phyloP scores from a whole-genome alignment of 345 rosid species.

The Gossypium arboreum region DNA sequence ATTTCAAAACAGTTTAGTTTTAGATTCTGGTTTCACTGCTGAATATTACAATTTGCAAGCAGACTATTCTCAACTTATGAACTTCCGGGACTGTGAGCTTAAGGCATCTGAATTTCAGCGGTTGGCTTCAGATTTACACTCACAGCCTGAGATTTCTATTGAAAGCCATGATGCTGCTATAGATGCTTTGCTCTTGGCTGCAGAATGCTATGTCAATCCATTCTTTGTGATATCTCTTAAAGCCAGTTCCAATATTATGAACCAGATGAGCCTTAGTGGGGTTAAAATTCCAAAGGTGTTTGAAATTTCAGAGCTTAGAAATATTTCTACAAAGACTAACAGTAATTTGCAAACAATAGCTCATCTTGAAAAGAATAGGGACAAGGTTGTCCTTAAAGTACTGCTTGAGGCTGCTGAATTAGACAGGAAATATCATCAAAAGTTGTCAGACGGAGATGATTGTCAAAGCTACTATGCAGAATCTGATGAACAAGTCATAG shows the following conservation, averaged over 20 bases:
- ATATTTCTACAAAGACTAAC: conserved; percentile 28
- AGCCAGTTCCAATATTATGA: conserved; percentile 28
- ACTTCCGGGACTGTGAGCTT: conserved; percentile 61
- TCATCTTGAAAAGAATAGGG: conserved; percentile 61
- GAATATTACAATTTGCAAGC: conserved; percentile 67
- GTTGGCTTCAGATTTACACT: conserved; percentile 67
- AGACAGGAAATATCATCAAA: conserved; percentile 46
- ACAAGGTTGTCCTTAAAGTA: conserved; percentile 62
- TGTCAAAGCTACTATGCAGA: conserved; percentile 29
- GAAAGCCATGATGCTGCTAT: conserved; percentile 81
- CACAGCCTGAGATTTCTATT: conserved; percentile 41
- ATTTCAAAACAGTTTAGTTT: conserved; percentile 37
- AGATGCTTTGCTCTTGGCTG: conserved; percentile 82
- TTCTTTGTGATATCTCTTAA: conserved; percentile 55
- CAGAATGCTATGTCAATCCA: conserved; percentile 84
- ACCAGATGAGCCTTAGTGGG: conserved; percentile 19
- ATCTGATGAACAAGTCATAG: conserved; percentile 41
- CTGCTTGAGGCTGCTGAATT: conserved; percentile 71
- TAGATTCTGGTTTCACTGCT: conserved; percentile 50
- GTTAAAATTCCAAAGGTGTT: conserved; percentile 23
- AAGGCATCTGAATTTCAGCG: conserved; percentile 74
- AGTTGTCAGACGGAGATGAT: conserved; percentile 32
- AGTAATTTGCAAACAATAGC: conserved; percentile 41
- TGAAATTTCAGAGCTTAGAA: conserved; percentile 31
- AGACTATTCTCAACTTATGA: conserved; percentile 57